Evolutionary conservation across 164 flowering plant species (phyloP), one percentile per base, ranked within the genome.

Genomic region (Annona squamosa): DNA sequence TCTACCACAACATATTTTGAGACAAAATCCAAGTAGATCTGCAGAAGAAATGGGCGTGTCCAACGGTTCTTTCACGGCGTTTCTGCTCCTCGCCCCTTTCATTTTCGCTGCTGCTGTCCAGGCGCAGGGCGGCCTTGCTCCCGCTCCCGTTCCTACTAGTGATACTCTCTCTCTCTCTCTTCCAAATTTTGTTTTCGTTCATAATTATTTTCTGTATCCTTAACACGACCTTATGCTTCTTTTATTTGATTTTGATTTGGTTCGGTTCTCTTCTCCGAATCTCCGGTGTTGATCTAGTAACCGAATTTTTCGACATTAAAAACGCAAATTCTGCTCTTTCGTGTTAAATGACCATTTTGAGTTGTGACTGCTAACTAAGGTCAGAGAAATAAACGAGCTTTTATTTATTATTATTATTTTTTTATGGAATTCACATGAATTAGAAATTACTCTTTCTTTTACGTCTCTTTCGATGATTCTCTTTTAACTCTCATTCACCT

Each of bases 131-230:
- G 61, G 84, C 52, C 77, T 68, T 9, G 82, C 86, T 71, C 91
- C 91, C 0, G 80, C 87, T 73, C 86, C 90, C 1, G 83, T 83
- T 4, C 84, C 88, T n/a, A 73, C 87, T 10, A 86, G 83, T 67
- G 88, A 86, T 46, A 87, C 88, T 87, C 2, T 37, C 37, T 2
- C 46, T 12, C 18, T 5, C 18, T 18, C 3, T 3, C 18, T 59
- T 57, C 65, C 41, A 7, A n/a, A 37, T 56, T 71, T 13, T 26
- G 5, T 57, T 70, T 41, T 12, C n/a, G 2, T 56, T 44, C 17
- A 16, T 46, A 46, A 5, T 16, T 68, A 5, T 5, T 18, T 16
- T 3, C 46, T 7, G 4, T 67, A 10, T 18, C 2, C 43, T 66
- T 18, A 0, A 12, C 47, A 18, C 13, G 42, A n/a, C 5, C 10